Base-by-base conservation (phyloP, 306 rosid genomes). In the Cotoneaster glaucophyllus region DNA sequence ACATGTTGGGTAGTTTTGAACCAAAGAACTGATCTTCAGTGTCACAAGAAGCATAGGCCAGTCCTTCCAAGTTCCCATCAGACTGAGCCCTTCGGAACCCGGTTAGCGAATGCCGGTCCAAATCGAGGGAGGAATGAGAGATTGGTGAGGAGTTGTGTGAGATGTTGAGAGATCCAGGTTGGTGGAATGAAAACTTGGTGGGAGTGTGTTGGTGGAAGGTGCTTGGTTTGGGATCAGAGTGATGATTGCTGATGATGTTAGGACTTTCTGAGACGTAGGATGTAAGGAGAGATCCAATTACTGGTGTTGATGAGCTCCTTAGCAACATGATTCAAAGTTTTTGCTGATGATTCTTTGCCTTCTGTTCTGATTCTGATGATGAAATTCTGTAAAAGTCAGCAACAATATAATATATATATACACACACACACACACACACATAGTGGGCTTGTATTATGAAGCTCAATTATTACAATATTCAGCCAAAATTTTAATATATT, bases 271-370 rank as follows among this genome's bases (percentile, higher is more conserved):
- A 50, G 84, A 87, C 54, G 54, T 17, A 74, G 43, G 90, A 81
- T 21, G 94, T 52, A 25, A 80, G 85, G 8, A 95, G 91, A 17
- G 98, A 90, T 11, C 95, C 93, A 82, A 94, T 92, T 78, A 92
- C 79, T 17, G 99, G 99, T 21, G 98, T 89, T 74, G 99, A 95
- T 73, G 97, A 86, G 54, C 98, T 92, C 70, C 92, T 89, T 10
- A 95, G 91, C 83, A 95, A 4, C 99, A 95, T 92, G 50, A 8
- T 69, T 83, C 18, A 74, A 22, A 67, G 26, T 26, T 64, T 15
- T 11, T 34, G n/a, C 4, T 17, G 64, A 50, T 53, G 6, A 41
- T 45, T 2, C 24, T 4, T 1, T 0, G 3, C 12, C 15, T 4
- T 58, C 29, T 29, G 62, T 17, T 6, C 19, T 39, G 50, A 0